Evolutionary conservation across 140 eudicot genomes (phyloP), one percentile per base, ranked within the genome.

Genomic region (Oenanthe javanica): DNA sequence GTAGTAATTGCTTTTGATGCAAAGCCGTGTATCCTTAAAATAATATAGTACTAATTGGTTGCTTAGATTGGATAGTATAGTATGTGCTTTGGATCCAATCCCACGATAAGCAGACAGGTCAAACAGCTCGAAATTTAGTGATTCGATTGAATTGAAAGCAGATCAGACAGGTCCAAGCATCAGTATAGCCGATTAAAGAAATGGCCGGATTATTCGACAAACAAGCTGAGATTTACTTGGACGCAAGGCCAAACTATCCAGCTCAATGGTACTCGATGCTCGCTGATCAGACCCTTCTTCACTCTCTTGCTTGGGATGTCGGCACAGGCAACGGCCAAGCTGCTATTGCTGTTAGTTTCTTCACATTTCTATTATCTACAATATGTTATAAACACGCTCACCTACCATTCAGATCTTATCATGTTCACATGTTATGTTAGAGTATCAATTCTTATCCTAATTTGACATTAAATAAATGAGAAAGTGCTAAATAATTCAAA

Each of bases 291-390:
- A 83, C 89, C 55, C 71, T 81, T 27, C 77, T 49, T 48, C 96
- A 82, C 85, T 74, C 85, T 49, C 92, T 88, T 19, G 90, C 90
- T n/a, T 88, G 92, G 94, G 92, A 90, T 10, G 90, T 82, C 77
- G 94, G 88, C 67, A 90, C 95, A 81, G 92, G 95, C 86, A 90
- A 83, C 85, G 95, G 94, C 83, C 94, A 90, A 71, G 93, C 93
- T 19, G 93, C 93, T 7, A 64, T 87, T 64, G 87, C 83, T 27
- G 90, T 86, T 14, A 79, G 87, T 87, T 14, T 9, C 27, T 9
- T 5, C 3, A 52, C 55, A 19, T 4, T n/a, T 10, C 7, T 76
- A 21, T 5, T 42, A 19, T 51, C 61, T 31, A 38, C 45, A 4
- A 7, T 69, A 12, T 67, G 13, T n/a, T 66, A 2, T 42, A 2